Evolutionary conservation across 2,329 filamentous ascomycete species (phyloP).

Genomic region (Monosporascus sp.): DNA sequence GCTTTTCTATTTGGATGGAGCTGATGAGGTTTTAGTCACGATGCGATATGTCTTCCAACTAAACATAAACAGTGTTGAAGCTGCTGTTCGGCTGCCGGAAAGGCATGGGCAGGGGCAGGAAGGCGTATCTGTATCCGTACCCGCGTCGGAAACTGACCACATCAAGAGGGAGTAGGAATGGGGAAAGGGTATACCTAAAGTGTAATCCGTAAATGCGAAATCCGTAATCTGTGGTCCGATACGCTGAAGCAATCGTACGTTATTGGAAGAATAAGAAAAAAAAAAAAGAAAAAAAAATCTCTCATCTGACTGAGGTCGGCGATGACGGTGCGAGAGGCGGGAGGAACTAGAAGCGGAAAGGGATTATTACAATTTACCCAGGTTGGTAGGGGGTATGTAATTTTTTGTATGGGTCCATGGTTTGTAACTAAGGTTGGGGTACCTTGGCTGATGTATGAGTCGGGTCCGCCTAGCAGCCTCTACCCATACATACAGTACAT

Average conservation of each 20-base stretch:
- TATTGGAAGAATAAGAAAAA: not conserved
- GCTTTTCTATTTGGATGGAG: slow-evolving; percentile 34
- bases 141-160: no score
- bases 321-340: not conserved
- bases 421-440: no score
- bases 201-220: not conserved
- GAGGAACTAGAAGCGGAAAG: not conserved
- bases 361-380: no score
- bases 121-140: no score
- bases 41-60: not conserved
- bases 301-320: not conserved
- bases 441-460: no score
- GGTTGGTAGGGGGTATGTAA: not conserved
- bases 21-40: slow-evolving; percentile 2
- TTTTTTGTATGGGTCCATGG: not conserved
- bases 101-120: no score
- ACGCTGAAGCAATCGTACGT: not conserved
- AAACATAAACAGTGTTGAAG: not conserved
- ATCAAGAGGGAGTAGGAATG: no score
- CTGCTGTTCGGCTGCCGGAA: no score
- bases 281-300: not conserved
- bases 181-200: not conserved
- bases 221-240: not conserved
- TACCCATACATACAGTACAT: no score
- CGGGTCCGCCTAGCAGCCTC: no score